Conservation (phyloP, 2,329 filamentous ascomycete genomes). For the Diplodia intermedia region DNA sequence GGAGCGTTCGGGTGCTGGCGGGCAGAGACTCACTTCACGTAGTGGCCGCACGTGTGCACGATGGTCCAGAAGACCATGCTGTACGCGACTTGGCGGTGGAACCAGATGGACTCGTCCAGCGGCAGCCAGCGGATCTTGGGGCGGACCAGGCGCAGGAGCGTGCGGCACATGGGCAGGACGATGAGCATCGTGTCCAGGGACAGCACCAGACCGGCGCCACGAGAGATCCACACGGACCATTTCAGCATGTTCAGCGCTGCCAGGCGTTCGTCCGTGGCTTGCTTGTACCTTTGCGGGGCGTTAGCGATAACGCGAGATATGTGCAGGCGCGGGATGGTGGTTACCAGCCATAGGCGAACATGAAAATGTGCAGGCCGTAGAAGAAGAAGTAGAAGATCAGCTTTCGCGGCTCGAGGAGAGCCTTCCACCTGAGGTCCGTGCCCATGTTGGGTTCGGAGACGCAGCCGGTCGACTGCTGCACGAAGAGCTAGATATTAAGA, state of each 20-base stretch:
- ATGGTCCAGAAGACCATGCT: conserved; percentile 81
- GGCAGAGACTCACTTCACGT: conserved; percentile 89
- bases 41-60: conserved; percentile 80
- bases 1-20: no score
- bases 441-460: neutral
- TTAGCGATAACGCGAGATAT: conserved; percentile 22
- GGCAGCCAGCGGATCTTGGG: conserved; percentile 89
- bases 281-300: conserved; percentile 71
- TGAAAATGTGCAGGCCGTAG: conserved; percentile 75
- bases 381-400: conserved; percentile 81
- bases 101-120: conserved; percentile 94
- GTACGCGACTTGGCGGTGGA: conserved; percentile 96
- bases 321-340: conserved; percentile 39
- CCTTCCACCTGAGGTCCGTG: conserved; percentile 40
- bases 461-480: neutral
- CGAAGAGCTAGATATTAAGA: neutral
- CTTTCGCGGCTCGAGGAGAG: conserved; percentile 69
- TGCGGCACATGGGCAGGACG: conserved; percentile 91
- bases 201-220: conserved; percentile 87
- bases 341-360: conserved; percentile 89
- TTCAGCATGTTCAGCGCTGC: conserved; percentile 79
- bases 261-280: conserved; percentile 71
- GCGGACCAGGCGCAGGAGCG: conserved; percentile 80
- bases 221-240: conserved; percentile 94
- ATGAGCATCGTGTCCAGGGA: conserved; percentile 87